phyloP scores from a whole-genome alignment of 2,329 filamentous ascomycete species.

The Geosmithia morbida region DNA sequence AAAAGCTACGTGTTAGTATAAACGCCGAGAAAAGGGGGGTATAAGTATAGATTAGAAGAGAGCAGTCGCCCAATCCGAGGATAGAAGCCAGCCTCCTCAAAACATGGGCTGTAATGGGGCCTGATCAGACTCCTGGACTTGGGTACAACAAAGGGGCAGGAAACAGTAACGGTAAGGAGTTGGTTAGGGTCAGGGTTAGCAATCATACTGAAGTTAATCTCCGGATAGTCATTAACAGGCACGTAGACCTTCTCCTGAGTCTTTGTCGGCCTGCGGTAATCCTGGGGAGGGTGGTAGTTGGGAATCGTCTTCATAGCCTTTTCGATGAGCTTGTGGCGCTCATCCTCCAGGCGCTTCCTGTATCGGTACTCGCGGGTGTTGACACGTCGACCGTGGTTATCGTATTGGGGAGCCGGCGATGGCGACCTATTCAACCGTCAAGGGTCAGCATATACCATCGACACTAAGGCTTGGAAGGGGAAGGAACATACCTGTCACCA shows the following conservation, averaged over 20 bases:
- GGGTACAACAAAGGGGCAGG: not conserved
- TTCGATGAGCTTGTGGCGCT: conserved; percentile 96
- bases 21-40: not conserved
- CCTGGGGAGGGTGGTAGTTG: conserved; percentile 97
- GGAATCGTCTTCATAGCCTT: conserved; percentile 99
- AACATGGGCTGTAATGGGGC: conserved; percentile 6
- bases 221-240: conserved; percentile 99
- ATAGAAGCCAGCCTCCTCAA: conserved; percentile 8
- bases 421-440: conserved; percentile 54
- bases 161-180: conserved; percentile 45
- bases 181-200: conserved; percentile 57
- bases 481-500: conserved; percentile 63
- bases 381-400: conserved; percentile 98
- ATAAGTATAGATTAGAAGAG: not conserved
- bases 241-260: conserved; percentile 99
- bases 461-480: not conserved
- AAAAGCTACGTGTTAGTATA: conserved; percentile 82
- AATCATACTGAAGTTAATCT: conserved; percentile 99
- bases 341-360: conserved; percentile 93
- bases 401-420: conserved; percentile 91
- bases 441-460: conserved; percentile 6
- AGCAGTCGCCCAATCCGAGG: not conserved
- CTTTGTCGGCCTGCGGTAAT: conserved; percentile 97
- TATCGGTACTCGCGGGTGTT: conserved; percentile 98
- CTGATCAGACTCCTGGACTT: conserved; percentile 6